phyloP scores from a whole-genome alignment of 495 filamentous ascomycete genomes.

The Aspergillus sclerotioniger region DNA sequence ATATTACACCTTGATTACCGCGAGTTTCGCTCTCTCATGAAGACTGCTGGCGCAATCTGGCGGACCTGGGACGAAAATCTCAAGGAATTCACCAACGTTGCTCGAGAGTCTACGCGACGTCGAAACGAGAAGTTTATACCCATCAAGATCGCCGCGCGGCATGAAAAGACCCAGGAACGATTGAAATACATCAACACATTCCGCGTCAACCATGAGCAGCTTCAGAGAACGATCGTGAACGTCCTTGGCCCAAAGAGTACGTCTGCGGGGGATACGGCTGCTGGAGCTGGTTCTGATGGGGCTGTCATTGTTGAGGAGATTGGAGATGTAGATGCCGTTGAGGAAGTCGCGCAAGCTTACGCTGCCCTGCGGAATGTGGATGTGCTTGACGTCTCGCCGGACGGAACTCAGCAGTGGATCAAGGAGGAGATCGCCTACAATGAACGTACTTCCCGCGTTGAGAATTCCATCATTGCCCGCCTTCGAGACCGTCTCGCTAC shows the following conservation, averaged over 20 bases:
- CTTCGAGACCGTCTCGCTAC: constrained; percentile 90
- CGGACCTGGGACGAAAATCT: constrained; percentile 89
- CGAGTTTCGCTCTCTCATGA: constrained; percentile 85
- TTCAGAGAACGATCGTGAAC: constrained; percentile 92
- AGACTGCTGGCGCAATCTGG: constrained; percentile 80
- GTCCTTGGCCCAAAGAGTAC: constrained; percentile 73
- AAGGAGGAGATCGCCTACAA: constrained; percentile 93
- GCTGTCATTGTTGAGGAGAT: constrained; percentile 83
- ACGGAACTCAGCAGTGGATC: constrained; percentile 87
- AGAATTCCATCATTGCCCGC: constrained; percentile 97
- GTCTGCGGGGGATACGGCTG: constrained; percentile 44
- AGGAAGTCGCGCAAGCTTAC: constrained; percentile 93
- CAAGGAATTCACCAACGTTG: constrained; percentile 97
- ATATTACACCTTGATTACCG: constrained; percentile 88
- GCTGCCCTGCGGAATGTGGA: constrained; percentile 91
- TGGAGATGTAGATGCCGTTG: constrained; percentile 96
- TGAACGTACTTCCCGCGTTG: constrained; percentile 90
- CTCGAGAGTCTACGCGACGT: constrained; percentile 85
- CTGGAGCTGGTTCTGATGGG: constrained; percentile 51
- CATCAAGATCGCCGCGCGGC: constrained; percentile 86
- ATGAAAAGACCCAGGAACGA: constrained; percentile 81
- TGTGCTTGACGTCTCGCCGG: constrained; percentile 83
- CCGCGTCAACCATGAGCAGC: constrained; percentile 92
- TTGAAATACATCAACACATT: constrained; percentile 92
- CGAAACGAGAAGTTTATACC: constrained; percentile 96